Percentiles rank a stretch among this genome's conserved stretches.
Conservation (phyloP, 2,329 filamentous ascomycete genomes). For the Drechslerella dactyloides region DNA sequence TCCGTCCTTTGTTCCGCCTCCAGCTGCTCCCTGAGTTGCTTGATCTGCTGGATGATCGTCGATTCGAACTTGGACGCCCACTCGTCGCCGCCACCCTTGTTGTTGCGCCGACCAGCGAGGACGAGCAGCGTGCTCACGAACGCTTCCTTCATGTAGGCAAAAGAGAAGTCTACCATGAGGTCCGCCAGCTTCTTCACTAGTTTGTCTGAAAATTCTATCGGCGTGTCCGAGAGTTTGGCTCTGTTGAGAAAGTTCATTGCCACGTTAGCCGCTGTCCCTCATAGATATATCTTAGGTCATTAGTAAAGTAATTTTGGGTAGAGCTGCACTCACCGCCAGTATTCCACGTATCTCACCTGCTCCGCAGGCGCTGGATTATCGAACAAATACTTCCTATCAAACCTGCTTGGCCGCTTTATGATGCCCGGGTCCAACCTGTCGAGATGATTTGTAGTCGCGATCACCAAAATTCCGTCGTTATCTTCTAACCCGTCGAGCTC, state of each 20-base stretch:
- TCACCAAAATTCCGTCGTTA: slow-evolving; percentile 75
- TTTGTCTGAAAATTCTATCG: slow-evolving; percentile 67
- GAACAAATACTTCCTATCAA: slow-evolving; percentile 72
- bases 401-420: slow-evolving; percentile 69
- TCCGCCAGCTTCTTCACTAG: slow-evolving; percentile 67
- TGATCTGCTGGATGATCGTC: slow-evolving; percentile 69
- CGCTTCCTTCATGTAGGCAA: slow-evolving; percentile 73
- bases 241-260: slow-evolving; percentile 19
- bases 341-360: slow-evolving; percentile 67
- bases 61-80: slow-evolving; percentile 62
- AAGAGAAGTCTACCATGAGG: slow-evolving; percentile 71
- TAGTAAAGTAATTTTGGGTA: neutral
- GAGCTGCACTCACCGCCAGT: slow-evolving; percentile 65
- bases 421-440: slow-evolving; percentile 72
- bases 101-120: slow-evolving; percentile 61
- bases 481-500: slow-evolving; percentile 73
- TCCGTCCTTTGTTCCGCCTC: slow-evolving; percentile 57
- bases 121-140: slow-evolving; percentile 70
- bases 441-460: slow-evolving; percentile 70
- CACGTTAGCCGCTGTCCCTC: slow-evolving; percentile 47
- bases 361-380: slow-evolving; percentile 65
- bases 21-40: slow-evolving; percentile 68
- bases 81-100: slow-evolving; percentile 53
- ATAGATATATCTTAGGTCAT: neutral
- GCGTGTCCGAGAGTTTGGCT: slow-evolving; percentile 63